Evolutionary conservation across 75 land plant species (phyloP).

Genomic region (Picea glauca): DNA sequence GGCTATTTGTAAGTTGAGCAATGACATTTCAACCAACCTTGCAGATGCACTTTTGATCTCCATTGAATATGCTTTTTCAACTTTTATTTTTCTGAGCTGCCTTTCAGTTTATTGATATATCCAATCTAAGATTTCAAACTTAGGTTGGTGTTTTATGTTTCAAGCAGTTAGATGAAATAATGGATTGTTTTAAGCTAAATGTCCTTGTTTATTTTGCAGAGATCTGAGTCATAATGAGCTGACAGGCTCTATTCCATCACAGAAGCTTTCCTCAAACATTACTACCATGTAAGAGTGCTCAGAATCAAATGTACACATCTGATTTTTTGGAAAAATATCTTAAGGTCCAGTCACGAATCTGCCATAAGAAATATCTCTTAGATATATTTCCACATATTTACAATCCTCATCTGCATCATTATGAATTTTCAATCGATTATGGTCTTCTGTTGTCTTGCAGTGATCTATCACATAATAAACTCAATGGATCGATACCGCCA

Average conservation of each 20-base stretch:
- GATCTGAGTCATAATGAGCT: constrained; percentile 58
- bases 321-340: neutral
- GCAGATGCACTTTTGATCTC: neutral
- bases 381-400: neutral
- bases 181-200: neutral
- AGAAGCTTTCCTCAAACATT: constrained; percentile 35
- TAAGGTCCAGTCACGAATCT: neutral
- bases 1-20: constrained; percentile 49
- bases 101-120: neutral
- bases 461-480: constrained; percentile 46
- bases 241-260: constrained; percentile 49
- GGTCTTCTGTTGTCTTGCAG: constrained; percentile 23
- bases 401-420: neutral
- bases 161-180: neutral
- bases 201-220: constrained; percentile 26
- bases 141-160: neutral
- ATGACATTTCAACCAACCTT: neutral
- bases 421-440: neutral
- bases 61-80: neutral
- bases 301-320: neutral
- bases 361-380: too few relatives aligned
- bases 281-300: constrained; percentile 51
- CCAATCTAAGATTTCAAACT: neutral
- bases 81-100: neutral
- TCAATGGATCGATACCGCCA: constrained; percentile 51